Conservation (phyloP, 2,329 filamentous ascomycete genomes). For the Fusarium transvaalense region DNA sequence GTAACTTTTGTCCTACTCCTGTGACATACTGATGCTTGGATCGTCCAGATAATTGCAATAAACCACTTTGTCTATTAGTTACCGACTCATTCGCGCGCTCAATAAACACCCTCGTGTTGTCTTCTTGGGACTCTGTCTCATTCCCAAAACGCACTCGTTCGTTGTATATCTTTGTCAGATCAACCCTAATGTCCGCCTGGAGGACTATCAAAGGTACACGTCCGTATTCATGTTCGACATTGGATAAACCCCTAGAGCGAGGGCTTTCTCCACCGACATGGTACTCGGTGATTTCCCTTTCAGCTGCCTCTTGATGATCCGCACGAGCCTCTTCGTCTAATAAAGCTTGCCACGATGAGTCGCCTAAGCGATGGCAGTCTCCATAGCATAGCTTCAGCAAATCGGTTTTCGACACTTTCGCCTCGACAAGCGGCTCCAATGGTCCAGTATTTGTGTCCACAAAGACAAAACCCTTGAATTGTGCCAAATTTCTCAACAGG, state of each 20-base stretch:
- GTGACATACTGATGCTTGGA: neutral
- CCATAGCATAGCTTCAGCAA: slow-evolving; percentile 1
- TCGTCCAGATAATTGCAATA: neutral
- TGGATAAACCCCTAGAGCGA: too few relatives aligned
- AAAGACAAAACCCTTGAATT: slow-evolving; percentile 37
- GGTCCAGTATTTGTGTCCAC: slow-evolving; percentile 11
- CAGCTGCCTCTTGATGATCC: neutral
- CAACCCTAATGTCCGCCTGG: neutral
- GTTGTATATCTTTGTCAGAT: neutral
- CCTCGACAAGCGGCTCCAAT: neutral
- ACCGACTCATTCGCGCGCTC: neutral
- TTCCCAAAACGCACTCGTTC: neutral
- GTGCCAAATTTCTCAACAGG: slow-evolving; percentile 6
- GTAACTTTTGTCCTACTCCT: neutral
- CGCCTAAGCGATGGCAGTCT: neutral
- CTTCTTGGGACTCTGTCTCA: neutral
- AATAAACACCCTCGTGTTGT: too few relatives aligned
- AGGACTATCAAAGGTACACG: slow-evolving; percentile 5
- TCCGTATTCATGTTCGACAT: neutral
- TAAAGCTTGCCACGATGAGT: neutral
- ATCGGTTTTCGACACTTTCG: neutral
- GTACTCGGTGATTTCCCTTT: neutral
- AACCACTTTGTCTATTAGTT: neutral
- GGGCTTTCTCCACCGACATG: neutral
- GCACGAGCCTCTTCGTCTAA: neutral